phyloP scores from a whole-genome alignment of 306 rosid genomes.

The Gastrolobium villosum region DNA sequence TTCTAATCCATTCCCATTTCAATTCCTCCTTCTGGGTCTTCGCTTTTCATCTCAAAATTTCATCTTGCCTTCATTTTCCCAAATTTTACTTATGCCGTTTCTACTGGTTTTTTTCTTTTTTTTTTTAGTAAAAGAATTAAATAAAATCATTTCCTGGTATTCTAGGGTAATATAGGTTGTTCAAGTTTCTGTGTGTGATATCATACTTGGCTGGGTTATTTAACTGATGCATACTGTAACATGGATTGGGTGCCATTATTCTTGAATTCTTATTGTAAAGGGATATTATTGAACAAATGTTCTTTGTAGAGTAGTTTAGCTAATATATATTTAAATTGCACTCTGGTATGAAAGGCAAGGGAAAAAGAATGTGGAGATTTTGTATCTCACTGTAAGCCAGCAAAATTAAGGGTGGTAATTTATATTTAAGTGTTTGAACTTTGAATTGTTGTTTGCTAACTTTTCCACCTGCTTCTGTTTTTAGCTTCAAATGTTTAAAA shows the following conservation, averaged over 20 bases:
- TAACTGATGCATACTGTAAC: neutral
- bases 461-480: neutral
- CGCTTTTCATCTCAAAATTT: conserved; percentile 19
- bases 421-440: neutral
- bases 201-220: neutral
- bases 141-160: neutral
- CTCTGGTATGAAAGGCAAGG: neutral
- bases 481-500: neutral
- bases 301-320: neutral
- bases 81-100: neutral
- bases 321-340: neutral
- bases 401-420: conserved; percentile 3
- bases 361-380: neutral
- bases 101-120: neutral
- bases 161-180: neutral
- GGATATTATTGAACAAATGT: neutral
- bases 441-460: neutral
- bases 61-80: neutral
- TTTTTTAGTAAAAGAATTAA: too few relatives aligned
- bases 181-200: neutral
- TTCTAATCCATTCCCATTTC: conserved; percentile 25
- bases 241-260: neutral
- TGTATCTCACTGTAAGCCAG: conserved; percentile 5
- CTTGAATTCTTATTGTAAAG: neutral
- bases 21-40: conserved; percentile 25